Evolutionary conservation across 176 grass and related monocot species (phyloP).

Genomic region (Zoysia japonica): DNA sequence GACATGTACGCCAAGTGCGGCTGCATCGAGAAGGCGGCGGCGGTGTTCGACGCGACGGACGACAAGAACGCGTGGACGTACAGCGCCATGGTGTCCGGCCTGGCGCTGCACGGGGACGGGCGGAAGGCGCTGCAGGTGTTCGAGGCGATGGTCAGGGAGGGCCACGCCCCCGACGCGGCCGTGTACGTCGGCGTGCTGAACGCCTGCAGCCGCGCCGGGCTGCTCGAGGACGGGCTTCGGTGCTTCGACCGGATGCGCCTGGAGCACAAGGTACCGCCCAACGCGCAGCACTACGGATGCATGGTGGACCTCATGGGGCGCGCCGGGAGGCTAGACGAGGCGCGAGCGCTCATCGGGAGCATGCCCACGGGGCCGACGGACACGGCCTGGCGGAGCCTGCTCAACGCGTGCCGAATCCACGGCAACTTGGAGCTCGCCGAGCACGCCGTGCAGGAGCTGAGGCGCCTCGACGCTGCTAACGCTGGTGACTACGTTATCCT

Average conservation of each 20-base stretch:
- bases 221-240: slow-evolving; percentile 68
- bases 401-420: slow-evolving; percentile 74
- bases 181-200: slow-evolving; percentile 74
- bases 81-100: slow-evolving; percentile 61
- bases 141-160: slow-evolving; percentile 56
- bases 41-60: slow-evolving; percentile 50
- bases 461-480: slow-evolving; percentile 39
- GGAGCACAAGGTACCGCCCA: slow-evolving; percentile 60
- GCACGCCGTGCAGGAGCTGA: slow-evolving; percentile 39
- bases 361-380: slow-evolving; percentile 61
- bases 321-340: slow-evolving; percentile 59
- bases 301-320: slow-evolving; percentile 78
- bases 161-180: slow-evolving; percentile 54
- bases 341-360: slow-evolving; percentile 51
- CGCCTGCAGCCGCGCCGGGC: slow-evolving; percentile 65
- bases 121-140: slow-evolving; percentile 58
- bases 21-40: slow-evolving; percentile 46
- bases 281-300: slow-evolving; percentile 76
- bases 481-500: slow-evolving; percentile 72
- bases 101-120: slow-evolving; percentile 66
- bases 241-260: slow-evolving; percentile 82
- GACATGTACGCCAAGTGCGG: slow-evolving; percentile 84
- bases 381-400: slow-evolving; percentile 65
- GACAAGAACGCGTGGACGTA: slow-evolving; percentile 64
- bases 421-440: slow-evolving; percentile 53